Percentiles rank a stretch among this genome's conserved stretches.
Conservation (phyloP, 2,329 filamentous ascomycete species). For the Exophiala sp. region DNA sequence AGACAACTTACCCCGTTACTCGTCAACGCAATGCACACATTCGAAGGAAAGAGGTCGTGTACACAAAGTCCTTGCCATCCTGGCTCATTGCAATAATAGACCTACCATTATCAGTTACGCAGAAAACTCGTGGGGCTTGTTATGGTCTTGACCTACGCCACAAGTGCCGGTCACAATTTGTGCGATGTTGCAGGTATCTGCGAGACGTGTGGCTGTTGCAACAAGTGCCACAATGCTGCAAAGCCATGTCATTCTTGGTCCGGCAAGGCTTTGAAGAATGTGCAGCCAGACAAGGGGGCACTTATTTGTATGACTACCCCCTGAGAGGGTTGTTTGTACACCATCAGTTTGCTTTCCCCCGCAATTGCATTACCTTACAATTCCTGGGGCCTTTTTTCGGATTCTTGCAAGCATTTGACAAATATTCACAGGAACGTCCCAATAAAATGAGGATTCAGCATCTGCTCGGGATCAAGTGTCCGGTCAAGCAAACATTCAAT, state of each 20-base stretch:
- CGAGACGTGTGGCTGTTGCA: not conserved
- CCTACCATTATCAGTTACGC: not conserved
- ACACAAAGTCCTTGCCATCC: conserved; percentile 1
- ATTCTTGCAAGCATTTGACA: not conserved
- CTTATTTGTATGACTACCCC: not conserved
- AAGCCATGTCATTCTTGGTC: not conserved
- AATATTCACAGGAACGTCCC: not conserved
- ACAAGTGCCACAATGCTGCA: not conserved
- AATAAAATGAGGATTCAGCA: not conserved
- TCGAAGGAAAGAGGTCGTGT: not conserved
- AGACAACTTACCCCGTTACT: conserved; percentile 1
- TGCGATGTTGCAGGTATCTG: not conserved
- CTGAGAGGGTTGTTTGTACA: not conserved
- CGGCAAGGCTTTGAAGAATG: not conserved
- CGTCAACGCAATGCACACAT: conserved; percentile 1
- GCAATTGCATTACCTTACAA: not conserved
- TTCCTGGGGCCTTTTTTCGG: not conserved
- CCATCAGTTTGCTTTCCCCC: not conserved
- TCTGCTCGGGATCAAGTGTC: not conserved
- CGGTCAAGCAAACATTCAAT: not conserved
- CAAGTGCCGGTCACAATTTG: not conserved
- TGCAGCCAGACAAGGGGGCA: not conserved
- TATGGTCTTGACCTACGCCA: not conserved
- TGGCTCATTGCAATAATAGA: conserved; percentile 3
- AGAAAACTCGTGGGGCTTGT: not conserved